Evolutionary conservation across 1,284 basidiomycete species (phyloP), one percentile per base, ranked within the genome.

Genomic region (Puccinia horiana): DNA sequence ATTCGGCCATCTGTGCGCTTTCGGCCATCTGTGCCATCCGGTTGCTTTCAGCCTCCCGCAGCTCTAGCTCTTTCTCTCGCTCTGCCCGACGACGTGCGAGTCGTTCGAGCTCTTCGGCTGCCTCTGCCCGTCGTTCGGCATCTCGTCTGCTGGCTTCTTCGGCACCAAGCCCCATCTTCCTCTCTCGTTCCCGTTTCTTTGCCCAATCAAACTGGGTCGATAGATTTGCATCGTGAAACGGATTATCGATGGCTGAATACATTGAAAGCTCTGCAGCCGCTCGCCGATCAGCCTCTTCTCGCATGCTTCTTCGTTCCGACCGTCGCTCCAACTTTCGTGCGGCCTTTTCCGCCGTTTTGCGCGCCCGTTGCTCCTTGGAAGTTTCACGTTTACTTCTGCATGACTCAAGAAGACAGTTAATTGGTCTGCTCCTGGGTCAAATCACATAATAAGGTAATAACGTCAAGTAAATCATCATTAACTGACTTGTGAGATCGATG

Each of bases 151-250:
- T 92, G 1, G 93, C 90, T 86, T 99, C 96, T 1, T 91, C 92
- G 0, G 92, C 86, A 0, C 92, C 91, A 81, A 99, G 86, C 0
- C 97, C 97, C 82, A 91, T 88, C 87, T 96, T 98, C 86, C 91
- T 91, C 87, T 99, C 97, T 88, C 95, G 95, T 87, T 99, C 96
- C 52, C 92, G 91, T 89, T 99, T 99, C 90, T 99, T 99, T 88
- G 95, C 94, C 97, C 97, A 99, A 83, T 93, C 91, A 88, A 99
- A 99, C 87, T 95, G 93, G 86, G 98, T 94, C 32, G 92, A 92
- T 40, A 98, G 91, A 87, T 98, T 98, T 83, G 94, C 92, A 86
- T 99, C 96, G 87, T 98, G 94, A 89, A 99, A 99, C 0, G 96
- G 96, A 86, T 99, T 99, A 89, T 95, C 93, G 9, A 92, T 92